Base-by-base conservation (phyloP, 345 rosid species). In the Eucalyptus fibrosa region DNA sequence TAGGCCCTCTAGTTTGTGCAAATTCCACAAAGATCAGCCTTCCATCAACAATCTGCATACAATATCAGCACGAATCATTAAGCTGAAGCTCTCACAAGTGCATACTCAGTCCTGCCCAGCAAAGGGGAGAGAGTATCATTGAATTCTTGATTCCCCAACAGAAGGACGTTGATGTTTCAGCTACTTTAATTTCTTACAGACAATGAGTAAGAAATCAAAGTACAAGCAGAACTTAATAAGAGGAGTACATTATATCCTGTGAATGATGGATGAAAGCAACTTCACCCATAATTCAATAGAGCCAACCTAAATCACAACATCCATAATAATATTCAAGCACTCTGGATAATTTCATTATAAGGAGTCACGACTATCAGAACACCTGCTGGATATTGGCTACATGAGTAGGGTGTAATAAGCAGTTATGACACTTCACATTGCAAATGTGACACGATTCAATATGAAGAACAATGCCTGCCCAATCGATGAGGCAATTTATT, bases 11-110 rank as follows among this genome's bases (percentile, higher is more conserved):
- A 77, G 85, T 8, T 77, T 94, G 93, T 18, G 92, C 95, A 85
- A 89, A 89, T 92, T 95, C 96, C 11, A 94, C 95, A 42, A 92
- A 93, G 86, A 93, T 92, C 47, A 93, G 90, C 87, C 92, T 91
- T 55, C 93, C 94, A 59, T 92, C 45, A 44, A 94, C 89, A 32
- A 94, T 94, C 96, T 94, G 93, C 17, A 42, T 44, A 89, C 92
- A n/a, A 86, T 49, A 40, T 40, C 85, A 77, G 30, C 85, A 77
- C 3, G 2, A 40, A 21, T 21, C 47, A 23, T 77, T 77, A 40
- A 40, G 6, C 47, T 77, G 42, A 12, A 77, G 47, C 47, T 77
- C 85, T 40, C 47, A 12, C 85, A 34, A 72, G 82, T 72, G 44
- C 82, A 34, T 72, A 19, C 44, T 34, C 82, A 72, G 45, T 3